Evolutionary conservation across 2,329 filamentous ascomycete genomes (phyloP).

Genomic region (Annulohypoxylon truncatum): DNA sequence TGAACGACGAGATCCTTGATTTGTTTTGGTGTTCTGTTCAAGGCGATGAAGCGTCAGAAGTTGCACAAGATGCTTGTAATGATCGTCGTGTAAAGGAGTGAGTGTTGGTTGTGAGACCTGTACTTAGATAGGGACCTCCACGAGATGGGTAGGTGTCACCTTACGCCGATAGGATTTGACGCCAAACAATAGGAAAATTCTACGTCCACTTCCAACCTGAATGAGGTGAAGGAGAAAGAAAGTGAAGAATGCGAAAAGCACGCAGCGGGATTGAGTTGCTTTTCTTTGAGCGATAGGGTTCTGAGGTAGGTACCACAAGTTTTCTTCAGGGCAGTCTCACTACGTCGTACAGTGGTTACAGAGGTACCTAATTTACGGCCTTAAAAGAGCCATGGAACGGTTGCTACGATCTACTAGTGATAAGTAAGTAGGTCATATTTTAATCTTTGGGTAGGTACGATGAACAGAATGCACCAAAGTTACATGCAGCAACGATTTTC

Average conservation of each 20-base stretch:
- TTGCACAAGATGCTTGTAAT: conserved; percentile 6
- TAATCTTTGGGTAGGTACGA: neutral
- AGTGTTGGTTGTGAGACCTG: neutral
- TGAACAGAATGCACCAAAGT: conserved; percentile 15
- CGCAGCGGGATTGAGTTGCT: conserved; percentile 20
- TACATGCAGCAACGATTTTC: conserved; percentile 8
- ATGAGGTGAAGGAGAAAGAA: conserved; percentile 10
- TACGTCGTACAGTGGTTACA: conserved; percentile 16
- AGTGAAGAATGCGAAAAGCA: neutral
- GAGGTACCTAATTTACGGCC: conserved; percentile 3
- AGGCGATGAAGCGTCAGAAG: conserved; percentile 12
- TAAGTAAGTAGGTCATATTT: too few relatives aligned
- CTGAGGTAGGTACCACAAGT: conserved; percentile 12
- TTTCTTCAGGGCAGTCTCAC: conserved; percentile 21
- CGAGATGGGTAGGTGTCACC: neutral
- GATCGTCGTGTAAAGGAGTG: conserved; percentile 6
- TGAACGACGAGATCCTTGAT: neutral
- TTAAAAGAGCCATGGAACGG: neutral
- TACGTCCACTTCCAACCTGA: neutral
- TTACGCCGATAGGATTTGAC: neutral
- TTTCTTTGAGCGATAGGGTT: conserved; percentile 24
- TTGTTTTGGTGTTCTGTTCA: neutral
- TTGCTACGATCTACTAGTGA: neutral
- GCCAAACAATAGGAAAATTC: neutral
- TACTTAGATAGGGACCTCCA: neutral